These are phyloP conservation scores for Cryptococcus hybrid DNA, from an alignment of 1,284 basidiomycete genomes.

Conservation along the genomic window DNA sequence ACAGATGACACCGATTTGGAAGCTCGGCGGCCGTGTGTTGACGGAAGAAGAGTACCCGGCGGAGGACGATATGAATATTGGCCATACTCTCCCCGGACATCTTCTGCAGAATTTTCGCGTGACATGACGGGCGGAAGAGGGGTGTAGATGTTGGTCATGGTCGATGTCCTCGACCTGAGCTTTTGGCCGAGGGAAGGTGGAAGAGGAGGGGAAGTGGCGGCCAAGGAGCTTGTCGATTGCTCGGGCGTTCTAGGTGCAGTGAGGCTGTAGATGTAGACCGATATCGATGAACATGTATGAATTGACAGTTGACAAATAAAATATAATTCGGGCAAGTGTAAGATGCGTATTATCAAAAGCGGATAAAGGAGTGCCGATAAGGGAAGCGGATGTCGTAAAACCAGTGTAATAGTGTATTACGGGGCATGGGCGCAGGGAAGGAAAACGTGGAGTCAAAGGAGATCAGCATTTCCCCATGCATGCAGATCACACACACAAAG, in stretches of 20 bases:
- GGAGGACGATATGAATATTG: background rate
- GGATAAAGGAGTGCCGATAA: no score
- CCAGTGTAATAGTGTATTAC: no score
- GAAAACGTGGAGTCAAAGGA: no score
- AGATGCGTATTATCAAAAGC: no score
- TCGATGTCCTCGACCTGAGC: constrained; percentile 33
- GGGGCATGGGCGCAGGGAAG: no score
- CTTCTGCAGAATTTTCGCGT: constrained; percentile 32
- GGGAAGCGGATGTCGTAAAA: no score
- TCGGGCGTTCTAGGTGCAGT: background rate
- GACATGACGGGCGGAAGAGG: constrained; percentile 35
- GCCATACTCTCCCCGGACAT: background rate
- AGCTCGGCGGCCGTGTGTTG: constrained; percentile 3
- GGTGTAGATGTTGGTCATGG: constrained; percentile 27
- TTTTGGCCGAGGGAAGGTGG: constrained; percentile 11
- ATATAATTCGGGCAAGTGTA: background rate
- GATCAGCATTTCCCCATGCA: no score
- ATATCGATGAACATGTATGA: background rate
- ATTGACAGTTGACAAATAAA: background rate
- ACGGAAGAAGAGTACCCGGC: background rate
- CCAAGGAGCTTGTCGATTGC: background rate
- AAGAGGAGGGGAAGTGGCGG: constrained; percentile 3
- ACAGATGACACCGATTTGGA: constrained; percentile 14
- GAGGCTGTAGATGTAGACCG: background rate
- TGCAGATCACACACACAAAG: no score